Evolutionary conservation across 257 asterid species (phyloP).

Genomic region (Solanum appendiculatum): DNA sequence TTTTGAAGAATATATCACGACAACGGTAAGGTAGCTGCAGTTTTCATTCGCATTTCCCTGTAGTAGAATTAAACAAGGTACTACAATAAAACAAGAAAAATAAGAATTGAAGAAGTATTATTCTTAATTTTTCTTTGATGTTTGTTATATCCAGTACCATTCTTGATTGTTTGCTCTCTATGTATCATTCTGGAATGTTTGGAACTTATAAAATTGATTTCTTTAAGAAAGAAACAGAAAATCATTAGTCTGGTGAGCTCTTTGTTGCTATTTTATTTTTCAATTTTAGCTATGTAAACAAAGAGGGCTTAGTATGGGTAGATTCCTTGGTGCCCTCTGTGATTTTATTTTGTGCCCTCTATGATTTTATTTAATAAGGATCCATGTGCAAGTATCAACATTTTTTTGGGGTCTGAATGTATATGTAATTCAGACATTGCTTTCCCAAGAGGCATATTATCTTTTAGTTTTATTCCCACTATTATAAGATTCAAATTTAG

Average conservation of each 20-base stretch:
- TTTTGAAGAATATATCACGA: slow-evolving; percentile 62
- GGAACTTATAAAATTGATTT: neutral
- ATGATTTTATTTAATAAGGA: neutral
- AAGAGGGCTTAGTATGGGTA: neutral
- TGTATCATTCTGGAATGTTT: neutral
- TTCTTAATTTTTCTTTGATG: neutral
- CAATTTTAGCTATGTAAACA: neutral
- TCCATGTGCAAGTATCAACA: neutral
- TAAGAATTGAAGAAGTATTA: neutral
- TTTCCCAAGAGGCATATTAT: neutral
- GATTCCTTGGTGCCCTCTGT: neutral
- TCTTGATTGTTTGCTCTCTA: neutral
- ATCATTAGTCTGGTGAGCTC: neutral
- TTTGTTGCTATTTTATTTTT: neutral
- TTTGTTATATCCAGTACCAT: neutral
- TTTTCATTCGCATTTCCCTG: neutral
- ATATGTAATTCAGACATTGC: neutral
- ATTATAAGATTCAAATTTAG: neutral
- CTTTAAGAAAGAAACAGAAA: neutral
- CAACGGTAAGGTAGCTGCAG: slow-evolving; percentile 44
- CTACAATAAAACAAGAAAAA: neutral
- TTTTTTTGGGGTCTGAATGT: neutral
- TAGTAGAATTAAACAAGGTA: neutral
- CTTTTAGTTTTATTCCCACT: neutral
- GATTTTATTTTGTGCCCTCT: neutral